phyloP scores from a whole-genome alignment of 106 monocot species.

The Posidonia australis region DNA sequence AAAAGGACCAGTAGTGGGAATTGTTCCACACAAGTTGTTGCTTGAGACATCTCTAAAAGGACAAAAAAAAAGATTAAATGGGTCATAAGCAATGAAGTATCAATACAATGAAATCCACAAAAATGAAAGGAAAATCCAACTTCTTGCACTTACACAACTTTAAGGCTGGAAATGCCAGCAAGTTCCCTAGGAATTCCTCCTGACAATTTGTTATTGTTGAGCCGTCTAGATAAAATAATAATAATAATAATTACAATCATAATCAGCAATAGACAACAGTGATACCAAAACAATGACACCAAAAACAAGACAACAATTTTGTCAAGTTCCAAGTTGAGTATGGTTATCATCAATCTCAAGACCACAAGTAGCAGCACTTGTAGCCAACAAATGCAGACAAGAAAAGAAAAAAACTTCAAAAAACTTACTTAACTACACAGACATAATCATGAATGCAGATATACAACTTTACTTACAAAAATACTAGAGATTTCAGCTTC shows the following conservation, averaged over 20 bases:
- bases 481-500: constrained; percentile 82
- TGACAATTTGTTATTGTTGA: constrained; percentile 68
- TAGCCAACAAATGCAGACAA: no score
- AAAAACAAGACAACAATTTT: not conserved
- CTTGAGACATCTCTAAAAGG: constrained; percentile 67
- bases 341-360: not conserved
- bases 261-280: not conserved
- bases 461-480: constrained; percentile 49
- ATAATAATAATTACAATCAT: not conserved
- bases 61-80: not conserved
- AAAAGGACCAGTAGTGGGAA: constrained; percentile 87
- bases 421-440: no score
- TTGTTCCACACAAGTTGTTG: constrained; percentile 93
- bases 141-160: constrained; percentile 77
- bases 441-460: no score
- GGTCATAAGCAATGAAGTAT: not conserved
- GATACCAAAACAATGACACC: not conserved
- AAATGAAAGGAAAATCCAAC: not conserved
- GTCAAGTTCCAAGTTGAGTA: not conserved
- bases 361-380: no score
- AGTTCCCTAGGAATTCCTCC: constrained; percentile 84
- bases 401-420: no score
- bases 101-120: not conserved
- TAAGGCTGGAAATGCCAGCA: constrained; percentile 54
- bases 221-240: constrained; percentile 39